Conservation (phyloP, 2,329 filamentous ascomycete genomes). For the Sodiomyces alkalinus region DNA sequence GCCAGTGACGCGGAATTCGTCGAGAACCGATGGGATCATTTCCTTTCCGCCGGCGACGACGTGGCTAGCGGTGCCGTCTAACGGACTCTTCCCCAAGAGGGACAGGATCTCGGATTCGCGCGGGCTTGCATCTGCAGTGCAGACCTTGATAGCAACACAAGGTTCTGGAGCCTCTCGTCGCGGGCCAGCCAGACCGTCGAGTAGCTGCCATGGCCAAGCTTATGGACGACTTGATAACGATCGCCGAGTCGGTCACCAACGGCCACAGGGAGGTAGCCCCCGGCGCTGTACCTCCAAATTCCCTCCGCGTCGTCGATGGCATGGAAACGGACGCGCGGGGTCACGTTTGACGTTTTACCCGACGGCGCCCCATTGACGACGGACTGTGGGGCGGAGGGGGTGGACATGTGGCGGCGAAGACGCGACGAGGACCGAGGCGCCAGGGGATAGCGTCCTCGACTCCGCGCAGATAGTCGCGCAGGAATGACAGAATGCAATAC, state of each 20-base stretch:
- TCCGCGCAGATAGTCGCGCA: too few species aligned
- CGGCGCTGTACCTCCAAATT: conserved; percentile 2
- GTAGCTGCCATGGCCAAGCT: conserved; percentile 8
- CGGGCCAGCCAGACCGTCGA: conserved; percentile 7
- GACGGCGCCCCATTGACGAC: too few species aligned
- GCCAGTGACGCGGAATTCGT: conserved; percentile 2
- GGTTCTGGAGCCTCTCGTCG: neutral
- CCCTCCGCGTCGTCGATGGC: neutral
- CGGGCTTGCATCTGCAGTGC: neutral
- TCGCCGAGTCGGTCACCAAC: conserved; percentile 2
- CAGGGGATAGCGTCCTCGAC: too few species aligned
- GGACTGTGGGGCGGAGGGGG: too few species aligned
- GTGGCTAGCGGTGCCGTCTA: neutral
- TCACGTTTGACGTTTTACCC: neutral
- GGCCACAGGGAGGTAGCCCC: conserved; percentile 6
- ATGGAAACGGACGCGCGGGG: neutral
- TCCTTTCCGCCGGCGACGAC: neutral
- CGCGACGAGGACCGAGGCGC: too few species aligned
- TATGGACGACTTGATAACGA: conserved; percentile 6
- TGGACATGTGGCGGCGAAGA: too few species aligned
- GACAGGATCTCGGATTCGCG: neutral
- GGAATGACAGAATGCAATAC: too few species aligned
- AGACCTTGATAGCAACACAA: neutral
- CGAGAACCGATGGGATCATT: conserved; percentile 1
- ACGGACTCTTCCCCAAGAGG: neutral